A percentile compares a stretch with the other conserved stretches of the same genome.
These are phyloP conservation scores for Hydnomerulius pinastri DNA, from an alignment of 768 basidiomycete species.

Conservation along the genomic window DNA sequence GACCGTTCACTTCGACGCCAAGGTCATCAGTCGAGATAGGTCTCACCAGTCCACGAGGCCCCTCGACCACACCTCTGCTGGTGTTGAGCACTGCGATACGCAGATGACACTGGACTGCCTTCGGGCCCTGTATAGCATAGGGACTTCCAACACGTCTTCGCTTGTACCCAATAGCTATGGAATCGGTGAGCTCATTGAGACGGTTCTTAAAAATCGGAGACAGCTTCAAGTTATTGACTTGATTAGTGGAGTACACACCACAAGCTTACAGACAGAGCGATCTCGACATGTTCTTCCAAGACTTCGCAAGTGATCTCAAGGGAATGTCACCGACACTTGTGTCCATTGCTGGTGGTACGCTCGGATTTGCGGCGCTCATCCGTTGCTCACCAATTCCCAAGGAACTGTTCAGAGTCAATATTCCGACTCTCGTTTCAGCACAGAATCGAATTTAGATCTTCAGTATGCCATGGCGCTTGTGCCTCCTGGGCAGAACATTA, in stretches of 20 bases:
- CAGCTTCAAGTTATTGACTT: too few species aligned
- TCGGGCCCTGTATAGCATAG: conserved; percentile 53
- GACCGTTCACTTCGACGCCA: conserved; percentile 34
- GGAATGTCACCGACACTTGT: conserved; percentile 13
- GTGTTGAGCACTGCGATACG: conserved; percentile 16
- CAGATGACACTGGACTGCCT: conserved; percentile 57
- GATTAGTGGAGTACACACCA: conserved; percentile 47
- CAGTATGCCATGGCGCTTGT: conserved; percentile 55
- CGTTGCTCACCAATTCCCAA: conserved; percentile 24
- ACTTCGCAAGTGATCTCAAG: conserved; percentile 31
- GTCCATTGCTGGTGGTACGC: conserved; percentile 40
- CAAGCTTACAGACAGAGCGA: conserved; percentile 45
- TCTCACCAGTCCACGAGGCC: too few species aligned
- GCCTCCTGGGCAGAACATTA: conserved; percentile 39
- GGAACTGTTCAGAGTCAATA: conserved; percentile 45
- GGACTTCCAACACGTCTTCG: conserved; percentile 43
- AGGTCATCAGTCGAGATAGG: conserved; percentile 8
- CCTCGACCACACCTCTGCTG: too few species aligned
- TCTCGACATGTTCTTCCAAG: conserved; percentile 40
- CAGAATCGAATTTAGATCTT: conserved; percentile 59
- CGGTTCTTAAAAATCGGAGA: too few species aligned
- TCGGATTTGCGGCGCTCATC: too few species aligned
- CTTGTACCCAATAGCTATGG: conserved; percentile 51
- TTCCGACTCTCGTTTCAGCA: conserved; percentile 47
- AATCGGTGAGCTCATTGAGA: conserved; percentile 35